Percentiles rank a stretch among this genome's conserved stretches.
phyloP scores from a whole-genome alignment of 805 yeast genomes.

The Komagataella populi region DNA sequence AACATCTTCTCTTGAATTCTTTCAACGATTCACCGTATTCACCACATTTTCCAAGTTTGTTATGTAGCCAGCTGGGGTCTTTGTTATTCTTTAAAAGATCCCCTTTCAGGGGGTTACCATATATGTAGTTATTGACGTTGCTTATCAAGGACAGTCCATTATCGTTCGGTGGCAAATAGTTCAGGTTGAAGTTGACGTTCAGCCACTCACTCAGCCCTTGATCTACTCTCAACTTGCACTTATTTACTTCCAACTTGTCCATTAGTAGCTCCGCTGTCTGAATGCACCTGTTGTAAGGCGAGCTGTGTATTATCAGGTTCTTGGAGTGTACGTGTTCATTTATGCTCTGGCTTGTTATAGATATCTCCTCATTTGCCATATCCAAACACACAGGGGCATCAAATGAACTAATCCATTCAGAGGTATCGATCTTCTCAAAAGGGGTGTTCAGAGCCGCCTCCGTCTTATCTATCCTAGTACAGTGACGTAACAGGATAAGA shows the following conservation, averaged over 20 bases:
- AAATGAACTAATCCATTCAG: constrained; percentile 19
- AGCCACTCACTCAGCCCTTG: constrained; percentile 30
- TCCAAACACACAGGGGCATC: constrained; percentile 20
- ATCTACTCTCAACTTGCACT: constrained; percentile 20
- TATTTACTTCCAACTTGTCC: constrained; percentile 2
- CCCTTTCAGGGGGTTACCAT: constrained; percentile 5
- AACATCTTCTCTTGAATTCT: constrained; percentile 22
- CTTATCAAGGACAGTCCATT: constrained; percentile 26
- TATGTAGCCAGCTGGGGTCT: constrained; percentile 19
- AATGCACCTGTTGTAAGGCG: constrained; percentile 30
- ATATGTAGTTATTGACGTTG: constrained; percentile 23
- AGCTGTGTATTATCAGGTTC: constrained; percentile 20
- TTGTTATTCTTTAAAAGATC: constrained; percentile 8
- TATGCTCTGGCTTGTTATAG: constrained; percentile 10
- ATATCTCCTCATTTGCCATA: constrained; percentile 13
- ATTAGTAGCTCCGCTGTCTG: constrained; percentile 23
- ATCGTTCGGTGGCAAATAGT: constrained; percentile 29
- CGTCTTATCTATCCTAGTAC: constrained; percentile 16
- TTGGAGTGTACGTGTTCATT: constrained; percentile 1
- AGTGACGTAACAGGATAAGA: constrained; percentile 18
- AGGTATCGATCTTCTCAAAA: constrained; percentile 8
- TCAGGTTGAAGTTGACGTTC: constrained; percentile 23
- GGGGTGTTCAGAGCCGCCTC: background rate
- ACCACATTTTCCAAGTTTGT: constrained; percentile 26
- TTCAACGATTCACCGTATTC: constrained; percentile 25